Conservation (phyloP, 2,329 filamentous ascomycete species). For the Nectriaceae sp. region DNA sequence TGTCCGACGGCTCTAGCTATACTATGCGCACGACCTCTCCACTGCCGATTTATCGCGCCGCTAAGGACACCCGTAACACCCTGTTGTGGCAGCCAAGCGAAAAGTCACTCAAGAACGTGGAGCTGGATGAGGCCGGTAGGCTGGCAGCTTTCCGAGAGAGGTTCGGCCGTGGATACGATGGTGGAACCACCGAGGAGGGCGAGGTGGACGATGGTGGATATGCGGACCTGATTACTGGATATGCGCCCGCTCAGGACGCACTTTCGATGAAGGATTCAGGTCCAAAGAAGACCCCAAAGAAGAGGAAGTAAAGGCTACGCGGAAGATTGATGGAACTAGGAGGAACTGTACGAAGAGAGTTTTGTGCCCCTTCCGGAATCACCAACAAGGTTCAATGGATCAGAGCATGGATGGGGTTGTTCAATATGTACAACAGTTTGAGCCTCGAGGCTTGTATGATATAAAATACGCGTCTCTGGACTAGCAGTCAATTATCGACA, state of each 20-base stretch:
- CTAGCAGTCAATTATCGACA: constrained; percentile 18
- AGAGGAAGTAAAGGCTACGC: constrained; percentile 45
- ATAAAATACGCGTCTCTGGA: constrained; percentile 32
- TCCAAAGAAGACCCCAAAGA: constrained; percentile 46
- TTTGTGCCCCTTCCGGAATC: background rate
- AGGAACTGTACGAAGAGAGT: constrained; percentile 5
- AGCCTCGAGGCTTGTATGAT: constrained; percentile 38
- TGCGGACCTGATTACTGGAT: constrained; percentile 53
- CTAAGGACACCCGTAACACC: constrained; percentile 87
- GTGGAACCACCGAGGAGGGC: constrained; percentile 37
- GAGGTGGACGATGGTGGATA: constrained; percentile 30
- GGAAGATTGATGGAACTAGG: constrained; percentile 3
- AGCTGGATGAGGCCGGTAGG: constrained; percentile 92
- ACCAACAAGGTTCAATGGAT: constrained; percentile 12
- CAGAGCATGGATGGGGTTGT: constrained; percentile 22
- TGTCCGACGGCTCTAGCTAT: constrained; percentile 88
- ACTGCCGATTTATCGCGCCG: constrained; percentile 55
- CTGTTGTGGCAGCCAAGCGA: constrained; percentile 88
- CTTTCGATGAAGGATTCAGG: constrained; percentile 37
- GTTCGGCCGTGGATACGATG: constrained; percentile 85
- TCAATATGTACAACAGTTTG: constrained; percentile 37
- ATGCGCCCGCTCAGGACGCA: constrained; percentile 42
- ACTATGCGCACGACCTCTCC: constrained; percentile 78
- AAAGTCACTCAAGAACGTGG: constrained; percentile 79
- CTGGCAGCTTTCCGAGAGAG: constrained; percentile 81